Conservation (phyloP, 2,329 filamentous ascomycete genomes). For the Colletotrichum coccodes region DNA sequence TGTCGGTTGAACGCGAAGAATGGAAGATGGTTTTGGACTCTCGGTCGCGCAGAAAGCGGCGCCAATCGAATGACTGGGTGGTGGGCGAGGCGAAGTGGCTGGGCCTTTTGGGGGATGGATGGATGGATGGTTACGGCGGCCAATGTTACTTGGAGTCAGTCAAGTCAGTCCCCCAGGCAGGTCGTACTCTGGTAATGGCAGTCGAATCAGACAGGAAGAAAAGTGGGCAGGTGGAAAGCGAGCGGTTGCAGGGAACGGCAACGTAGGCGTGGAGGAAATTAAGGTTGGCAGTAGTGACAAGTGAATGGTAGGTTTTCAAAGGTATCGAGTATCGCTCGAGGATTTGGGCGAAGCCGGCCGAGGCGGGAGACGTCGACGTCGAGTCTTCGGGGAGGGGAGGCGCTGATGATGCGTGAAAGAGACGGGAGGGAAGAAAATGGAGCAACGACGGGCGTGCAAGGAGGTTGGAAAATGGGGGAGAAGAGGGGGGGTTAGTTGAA, state of each 20-base stretch:
- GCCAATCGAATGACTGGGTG: conserved; percentile 31
- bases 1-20: conserved; percentile 33
- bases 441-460: conserved; percentile 1
- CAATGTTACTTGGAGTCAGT: conserved; percentile 1
- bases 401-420: conserved; percentile 4
- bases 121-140: conserved; percentile 4
- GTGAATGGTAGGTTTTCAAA: conserved; percentile 19
- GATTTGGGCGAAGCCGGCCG: neutral
- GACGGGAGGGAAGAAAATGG: neutral
- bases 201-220: conserved; percentile 27
- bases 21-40: conserved; percentile 33
- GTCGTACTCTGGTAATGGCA: conserved; percentile 3
- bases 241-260: conserved; percentile 27
- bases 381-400: neutral
- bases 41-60: conserved; percentile 34
- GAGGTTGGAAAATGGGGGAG: neutral
- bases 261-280: conserved; percentile 11
- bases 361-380: conserved; percentile 3
- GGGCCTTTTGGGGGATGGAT: conserved; percentile 10
- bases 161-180: conserved; percentile 2
- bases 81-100: conserved; percentile 31
- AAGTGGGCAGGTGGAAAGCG: conserved; percentile 23
- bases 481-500: neutral
- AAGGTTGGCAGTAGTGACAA: conserved; percentile 24
- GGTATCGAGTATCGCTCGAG: conserved; percentile 18